Conservation (phyloP, 176 grass and related monocot genomes). For the Alopecurus myosuroides region DNA sequence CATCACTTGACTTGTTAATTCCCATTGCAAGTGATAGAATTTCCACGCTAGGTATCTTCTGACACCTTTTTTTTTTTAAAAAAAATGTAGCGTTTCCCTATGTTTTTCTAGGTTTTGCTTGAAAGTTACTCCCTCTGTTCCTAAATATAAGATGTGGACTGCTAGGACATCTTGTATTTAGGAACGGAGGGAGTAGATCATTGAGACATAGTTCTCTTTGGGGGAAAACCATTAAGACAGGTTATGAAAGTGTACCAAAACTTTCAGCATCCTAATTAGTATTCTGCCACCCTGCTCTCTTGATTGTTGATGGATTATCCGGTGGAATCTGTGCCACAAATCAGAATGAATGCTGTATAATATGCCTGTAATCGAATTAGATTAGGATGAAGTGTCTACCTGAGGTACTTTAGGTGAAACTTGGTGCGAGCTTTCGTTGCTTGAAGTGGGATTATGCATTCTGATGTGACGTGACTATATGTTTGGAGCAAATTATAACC, state of each 20-base stretch:
- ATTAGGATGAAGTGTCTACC: neutral
- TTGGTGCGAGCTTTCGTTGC: neutral
- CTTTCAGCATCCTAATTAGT: neutral
- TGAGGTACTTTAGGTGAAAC: neutral
- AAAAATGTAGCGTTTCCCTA: neutral
- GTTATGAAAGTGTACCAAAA: neutral
- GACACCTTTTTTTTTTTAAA: too few species aligned
- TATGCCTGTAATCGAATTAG: neutral
- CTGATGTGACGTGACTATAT: neutral
- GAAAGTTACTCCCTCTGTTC: too few species aligned
- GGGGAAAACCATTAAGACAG: neutral
- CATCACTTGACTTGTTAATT: neutral
- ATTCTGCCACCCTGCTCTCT: neutral
- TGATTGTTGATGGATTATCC: neutral
- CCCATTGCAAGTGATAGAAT: neutral
- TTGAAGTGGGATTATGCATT: neutral
- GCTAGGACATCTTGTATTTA: too few species aligned
- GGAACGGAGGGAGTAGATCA: too few species aligned
- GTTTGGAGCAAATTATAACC: conserved; percentile 9
- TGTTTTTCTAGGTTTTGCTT: neutral
- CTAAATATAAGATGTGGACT: too few species aligned
- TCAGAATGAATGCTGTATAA: neutral
- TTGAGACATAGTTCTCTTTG: neutral
- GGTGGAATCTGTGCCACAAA: neutral
- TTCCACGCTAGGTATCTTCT: neutral